These are phyloP conservation scores for Alternaria longipes DNA, from an alignment of 2,329 filamentous ascomycete species.

Conservation along the genomic window DNA sequence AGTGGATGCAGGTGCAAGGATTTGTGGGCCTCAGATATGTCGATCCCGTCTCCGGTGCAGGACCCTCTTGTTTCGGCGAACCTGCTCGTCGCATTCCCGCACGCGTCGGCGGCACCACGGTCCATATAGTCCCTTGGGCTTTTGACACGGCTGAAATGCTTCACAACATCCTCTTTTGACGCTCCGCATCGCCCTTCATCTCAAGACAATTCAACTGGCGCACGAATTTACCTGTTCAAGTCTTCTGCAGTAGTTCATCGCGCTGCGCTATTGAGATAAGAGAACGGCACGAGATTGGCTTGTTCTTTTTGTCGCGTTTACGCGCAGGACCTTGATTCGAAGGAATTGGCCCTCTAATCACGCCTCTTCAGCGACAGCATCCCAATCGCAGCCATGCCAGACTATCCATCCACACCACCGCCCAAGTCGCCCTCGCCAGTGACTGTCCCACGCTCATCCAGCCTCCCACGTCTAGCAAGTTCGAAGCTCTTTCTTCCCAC, in stretches of 20 bases:
- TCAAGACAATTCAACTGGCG: background rate
- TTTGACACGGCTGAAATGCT: constrained; percentile 3
- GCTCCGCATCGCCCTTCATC: background rate
- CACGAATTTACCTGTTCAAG: constrained; percentile 2
- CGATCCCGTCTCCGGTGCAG: constrained; percentile 27
- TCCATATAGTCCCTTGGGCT: constrained; percentile 19
- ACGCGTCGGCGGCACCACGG: constrained; percentile 22
- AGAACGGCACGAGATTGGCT: constrained; percentile 1
- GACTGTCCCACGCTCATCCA: constrained; percentile 31
- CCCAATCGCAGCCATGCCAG: constrained; percentile 24
- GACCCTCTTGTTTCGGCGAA: constrained; percentile 32
- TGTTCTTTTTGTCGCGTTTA: constrained; percentile 1
- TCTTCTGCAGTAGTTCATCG: background rate
- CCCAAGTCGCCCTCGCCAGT: constrained; percentile 29
- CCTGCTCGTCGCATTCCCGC: constrained; percentile 26
- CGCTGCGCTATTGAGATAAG: constrained; percentile 7
- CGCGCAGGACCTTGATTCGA: constrained; percentile 4
- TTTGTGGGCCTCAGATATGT: constrained; percentile 16
- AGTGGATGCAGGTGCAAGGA: constrained; percentile 15
- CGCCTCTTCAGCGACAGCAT: constrained; percentile 2
- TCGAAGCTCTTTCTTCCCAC: constrained; percentile 55
- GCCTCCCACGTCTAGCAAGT: constrained; percentile 44
- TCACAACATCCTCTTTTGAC: constrained; percentile 9
- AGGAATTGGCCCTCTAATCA: constrained; percentile 3
- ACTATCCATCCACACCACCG: constrained; percentile 26